A percentile compares a stretch with the other conserved stretches of the same genome.
Conservation (phyloP, 768 basidiomycete genomes). For the Serendipita sp. region DNA sequence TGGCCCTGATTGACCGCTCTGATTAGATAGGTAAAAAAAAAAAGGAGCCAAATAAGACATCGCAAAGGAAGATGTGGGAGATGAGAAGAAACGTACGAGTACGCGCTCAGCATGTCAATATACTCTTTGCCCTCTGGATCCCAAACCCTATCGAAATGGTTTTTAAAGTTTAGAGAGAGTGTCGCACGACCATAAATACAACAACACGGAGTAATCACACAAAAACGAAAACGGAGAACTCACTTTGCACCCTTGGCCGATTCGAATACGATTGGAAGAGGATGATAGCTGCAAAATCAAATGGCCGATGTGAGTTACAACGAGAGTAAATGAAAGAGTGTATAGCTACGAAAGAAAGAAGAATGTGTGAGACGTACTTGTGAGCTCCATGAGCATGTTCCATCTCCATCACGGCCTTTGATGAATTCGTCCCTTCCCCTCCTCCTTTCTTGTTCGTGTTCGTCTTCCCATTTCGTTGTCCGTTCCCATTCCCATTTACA, state of each 20-base stretch:
- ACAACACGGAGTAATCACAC: too few relatives aligned
- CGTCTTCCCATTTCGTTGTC: neutral
- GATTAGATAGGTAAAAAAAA: neutral
- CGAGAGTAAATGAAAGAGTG: conserved; percentile 13
- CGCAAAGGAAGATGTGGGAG: conserved; percentile 8
- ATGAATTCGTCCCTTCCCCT: conserved; percentile 15
- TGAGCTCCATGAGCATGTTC: conserved; percentile 77
- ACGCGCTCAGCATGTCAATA: conserved; percentile 96
- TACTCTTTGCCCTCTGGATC: conserved; percentile 92
- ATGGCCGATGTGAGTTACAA: conserved; percentile 22
- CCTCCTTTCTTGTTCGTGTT: too few relatives aligned
- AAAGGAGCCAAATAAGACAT: neutral
- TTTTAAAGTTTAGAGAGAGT: conserved; percentile 2
- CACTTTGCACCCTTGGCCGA: conserved; percentile 78
- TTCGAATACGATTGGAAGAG: conserved; percentile 88
- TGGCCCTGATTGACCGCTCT: conserved; percentile 92
- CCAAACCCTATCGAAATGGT: conserved; percentile 47
- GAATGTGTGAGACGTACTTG: conserved; percentile 37
- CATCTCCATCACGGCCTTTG: conserved; percentile 48
- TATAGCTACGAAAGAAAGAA: conserved; percentile 14
- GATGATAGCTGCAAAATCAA: conserved; percentile 71
- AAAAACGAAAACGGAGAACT: too few relatives aligned
- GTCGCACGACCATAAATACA: conserved; percentile 19
- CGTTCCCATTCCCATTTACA: too few relatives aligned
- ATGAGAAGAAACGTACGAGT: conserved; percentile 47